A percentile compares a stretch with the other conserved stretches of the same genome.
Evolutionary conservation across 139 green algal species (phyloP).

Genomic region (Chlorella sp.): DNA sequence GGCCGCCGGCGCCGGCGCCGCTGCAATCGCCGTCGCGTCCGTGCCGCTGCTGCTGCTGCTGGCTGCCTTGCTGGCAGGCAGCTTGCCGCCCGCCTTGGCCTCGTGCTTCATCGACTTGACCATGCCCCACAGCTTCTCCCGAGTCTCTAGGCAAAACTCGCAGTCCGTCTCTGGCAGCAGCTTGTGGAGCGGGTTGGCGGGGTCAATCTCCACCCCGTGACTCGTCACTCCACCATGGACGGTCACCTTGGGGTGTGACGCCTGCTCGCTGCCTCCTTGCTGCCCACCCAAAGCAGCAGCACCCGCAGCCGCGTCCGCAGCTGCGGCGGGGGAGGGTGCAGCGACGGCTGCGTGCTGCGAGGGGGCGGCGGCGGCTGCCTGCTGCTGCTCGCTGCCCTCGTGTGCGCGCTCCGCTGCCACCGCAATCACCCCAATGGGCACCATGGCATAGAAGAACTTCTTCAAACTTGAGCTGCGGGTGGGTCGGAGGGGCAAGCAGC

Average conservation of each 20-base stretch:
- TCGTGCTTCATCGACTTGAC: conserved; percentile 14
- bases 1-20: background rate
- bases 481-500: background rate
- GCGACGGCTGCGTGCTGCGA: background rate
- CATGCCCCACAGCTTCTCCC: conserved; percentile 21
- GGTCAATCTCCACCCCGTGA: conserved; percentile 20
- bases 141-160: conserved; percentile 29
- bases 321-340: too few species aligned
- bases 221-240: background rate
- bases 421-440: conserved; percentile 11
- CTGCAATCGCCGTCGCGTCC: background rate
- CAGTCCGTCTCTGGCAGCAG: conserved; percentile 27
- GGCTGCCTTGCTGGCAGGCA: background rate
- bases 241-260: background rate
- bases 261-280: background rate
- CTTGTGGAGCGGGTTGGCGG: conserved; percentile 21
- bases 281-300: background rate
- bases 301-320: background rate
- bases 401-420: background rate
- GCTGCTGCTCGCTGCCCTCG: background rate
- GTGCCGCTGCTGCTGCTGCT: background rate
- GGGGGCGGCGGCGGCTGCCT: background rate
- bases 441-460: background rate
- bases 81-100: background rate
- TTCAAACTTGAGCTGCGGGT: background rate